phyloP scores from a whole-genome alignment of 352 stramenopile species.

The Nothophytophthora sp. region DNA sequence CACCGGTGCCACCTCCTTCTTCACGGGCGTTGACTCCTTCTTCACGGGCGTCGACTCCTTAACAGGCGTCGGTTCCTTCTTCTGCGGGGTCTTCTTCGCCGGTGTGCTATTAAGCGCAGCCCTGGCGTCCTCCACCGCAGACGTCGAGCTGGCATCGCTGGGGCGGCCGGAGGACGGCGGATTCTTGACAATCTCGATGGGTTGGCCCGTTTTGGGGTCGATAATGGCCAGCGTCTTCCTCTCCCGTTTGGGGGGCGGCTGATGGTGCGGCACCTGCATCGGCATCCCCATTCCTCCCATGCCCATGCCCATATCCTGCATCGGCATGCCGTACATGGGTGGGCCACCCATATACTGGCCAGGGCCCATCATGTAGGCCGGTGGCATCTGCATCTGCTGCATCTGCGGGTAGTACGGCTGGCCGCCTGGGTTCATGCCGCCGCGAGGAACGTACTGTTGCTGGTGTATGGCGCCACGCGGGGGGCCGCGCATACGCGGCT shows the following conservation, averaged over 20 bases:
- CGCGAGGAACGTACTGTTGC: slow-evolving; percentile 38
- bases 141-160: slow-evolving; percentile 15
- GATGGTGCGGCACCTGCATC: slow-evolving; percentile 30
- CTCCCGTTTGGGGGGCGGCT: slow-evolving; percentile 48
- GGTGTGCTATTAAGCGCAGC: slow-evolving; percentile 14
- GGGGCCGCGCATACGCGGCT: slow-evolving; percentile 30
- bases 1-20: not conserved
- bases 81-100: slow-evolving; percentile 34
- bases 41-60: slow-evolving; percentile 1
- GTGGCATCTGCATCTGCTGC: slow-evolving; percentile 35
- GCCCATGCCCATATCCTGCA: slow-evolving; percentile 48
- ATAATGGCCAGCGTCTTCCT: slow-evolving; percentile 49
- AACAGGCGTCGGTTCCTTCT: slow-evolving; percentile 20
- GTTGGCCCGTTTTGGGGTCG: slow-evolving; percentile 51
- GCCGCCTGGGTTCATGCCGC: slow-evolving; percentile 34
- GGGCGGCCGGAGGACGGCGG: slow-evolving; percentile 8
- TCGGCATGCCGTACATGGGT: slow-evolving; percentile 45
- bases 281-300: slow-evolving; percentile 40
- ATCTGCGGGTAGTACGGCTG: slow-evolving; percentile 47
- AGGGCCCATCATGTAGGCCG: slow-evolving; percentile 49
- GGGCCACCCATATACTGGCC: slow-evolving; percentile 39
- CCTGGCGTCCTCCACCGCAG: slow-evolving; percentile 19
- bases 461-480: slow-evolving; percentile 38
- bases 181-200: slow-evolving; percentile 31
- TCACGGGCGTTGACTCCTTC: no score